These are phyloP conservation scores for Boletus sp. DNA, from an alignment of 768 basidiomycete genomes.

Conservation along the genomic window DNA sequence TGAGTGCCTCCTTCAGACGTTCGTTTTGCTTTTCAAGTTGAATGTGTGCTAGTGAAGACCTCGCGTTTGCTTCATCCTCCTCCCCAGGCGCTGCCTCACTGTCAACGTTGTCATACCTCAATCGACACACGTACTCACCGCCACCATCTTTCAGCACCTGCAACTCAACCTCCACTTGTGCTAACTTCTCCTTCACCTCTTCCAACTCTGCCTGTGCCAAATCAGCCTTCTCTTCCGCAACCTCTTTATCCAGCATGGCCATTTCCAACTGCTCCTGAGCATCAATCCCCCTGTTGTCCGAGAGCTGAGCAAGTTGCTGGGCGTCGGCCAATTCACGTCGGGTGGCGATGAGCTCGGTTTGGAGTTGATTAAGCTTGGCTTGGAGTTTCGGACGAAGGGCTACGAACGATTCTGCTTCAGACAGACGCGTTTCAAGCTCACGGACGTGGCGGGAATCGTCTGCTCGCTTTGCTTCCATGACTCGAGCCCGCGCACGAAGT, in stretches of 20 bases:
- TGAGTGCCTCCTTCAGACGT: constrained; percentile 89
- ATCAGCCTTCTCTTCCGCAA: constrained; percentile 92
- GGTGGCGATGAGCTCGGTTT: constrained; percentile 74
- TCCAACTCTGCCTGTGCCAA: constrained; percentile 74
- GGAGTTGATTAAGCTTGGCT: constrained; percentile 78
- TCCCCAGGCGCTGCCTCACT: constrained; percentile 22
- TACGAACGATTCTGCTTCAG: constrained; percentile 82
- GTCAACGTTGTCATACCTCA: constrained; percentile 4
- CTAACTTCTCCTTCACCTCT: constrained; percentile 73
- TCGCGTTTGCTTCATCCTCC: constrained; percentile 37
- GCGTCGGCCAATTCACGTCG: constrained; percentile 77
- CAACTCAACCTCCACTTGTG: constrained; percentile 80
- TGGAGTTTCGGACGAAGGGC: constrained; percentile 87
- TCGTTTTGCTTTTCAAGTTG: constrained; percentile 98
- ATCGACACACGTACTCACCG: constrained; percentile 17
- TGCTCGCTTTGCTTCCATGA: constrained; percentile 81
- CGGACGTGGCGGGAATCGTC: constrained; percentile 85
- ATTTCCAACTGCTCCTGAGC: constrained; percentile 91
- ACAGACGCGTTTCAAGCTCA: constrained; percentile 79
- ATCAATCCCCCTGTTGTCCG: constrained; percentile 72
- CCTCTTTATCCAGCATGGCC: constrained; percentile 92
- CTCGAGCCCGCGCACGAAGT: constrained; percentile 76
- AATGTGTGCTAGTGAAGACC: constrained; percentile 64
- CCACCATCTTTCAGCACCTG: constrained; percentile 68
- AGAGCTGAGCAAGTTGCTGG: constrained; percentile 68